These are phyloP conservation scores for Talaromyces sp. DNA, from an alignment of 2,329 filamentous ascomycete species.

Conservation along the genomic window DNA sequence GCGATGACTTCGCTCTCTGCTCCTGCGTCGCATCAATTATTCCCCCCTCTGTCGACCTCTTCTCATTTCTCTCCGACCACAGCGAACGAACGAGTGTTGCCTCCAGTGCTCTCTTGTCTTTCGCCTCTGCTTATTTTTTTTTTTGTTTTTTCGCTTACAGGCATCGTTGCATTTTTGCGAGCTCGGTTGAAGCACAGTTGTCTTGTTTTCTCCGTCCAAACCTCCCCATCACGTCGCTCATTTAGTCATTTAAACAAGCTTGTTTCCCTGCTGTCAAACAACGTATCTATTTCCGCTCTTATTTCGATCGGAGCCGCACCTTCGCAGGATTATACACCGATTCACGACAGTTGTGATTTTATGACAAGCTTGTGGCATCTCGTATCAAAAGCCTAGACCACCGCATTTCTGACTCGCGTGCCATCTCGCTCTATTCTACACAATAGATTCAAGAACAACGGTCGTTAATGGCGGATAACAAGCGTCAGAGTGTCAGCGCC, in stretches of 20 bases:
- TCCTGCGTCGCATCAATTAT: conserved; percentile 9
- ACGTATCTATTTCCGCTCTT: neutral
- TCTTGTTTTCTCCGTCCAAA: neutral
- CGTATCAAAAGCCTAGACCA: neutral
- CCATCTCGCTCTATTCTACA: neutral
- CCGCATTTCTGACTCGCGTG: neutral
- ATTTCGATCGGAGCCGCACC: neutral
- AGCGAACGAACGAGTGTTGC: neutral
- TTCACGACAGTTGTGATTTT: neutral
- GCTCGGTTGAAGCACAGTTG: neutral
- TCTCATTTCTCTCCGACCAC: neutral
- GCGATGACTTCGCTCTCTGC: neutral
- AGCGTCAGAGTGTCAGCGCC: conserved; percentile 52
- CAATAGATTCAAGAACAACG: neutral
- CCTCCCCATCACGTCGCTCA: conserved; percentile 9
- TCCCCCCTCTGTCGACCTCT: conserved; percentile 2
- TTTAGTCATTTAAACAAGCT: conserved; percentile 3
- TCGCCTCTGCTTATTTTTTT: neutral
- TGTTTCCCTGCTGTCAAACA: conserved; percentile 2
- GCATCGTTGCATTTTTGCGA: neutral
- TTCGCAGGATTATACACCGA: neutral
- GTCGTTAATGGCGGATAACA: conserved; percentile 51
- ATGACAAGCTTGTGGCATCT: neutral
- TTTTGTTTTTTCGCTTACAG: neutral
- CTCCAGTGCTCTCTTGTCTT: neutral